A percentile compares a stretch with the other conserved stretches of the same genome.
Conservation (phyloP, 106 monocot species). For the Amphibolis antarctica region DNA sequence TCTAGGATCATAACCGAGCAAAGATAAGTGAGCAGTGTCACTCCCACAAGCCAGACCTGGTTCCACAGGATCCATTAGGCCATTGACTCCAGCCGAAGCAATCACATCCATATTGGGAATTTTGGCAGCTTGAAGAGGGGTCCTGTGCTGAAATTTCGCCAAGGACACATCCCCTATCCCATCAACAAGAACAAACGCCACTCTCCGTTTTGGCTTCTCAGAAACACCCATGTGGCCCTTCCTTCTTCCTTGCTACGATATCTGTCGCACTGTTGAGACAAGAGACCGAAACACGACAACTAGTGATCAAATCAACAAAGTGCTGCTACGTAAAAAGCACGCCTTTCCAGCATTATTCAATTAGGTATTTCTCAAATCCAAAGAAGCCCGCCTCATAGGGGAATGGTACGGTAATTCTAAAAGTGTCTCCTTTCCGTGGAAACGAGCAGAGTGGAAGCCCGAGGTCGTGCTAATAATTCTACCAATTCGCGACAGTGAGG, state of each 20-base stretch:
- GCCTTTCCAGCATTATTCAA: too few species aligned
- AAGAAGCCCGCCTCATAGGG: too few species aligned
- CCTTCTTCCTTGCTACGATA: neutral
- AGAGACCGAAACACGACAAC: neutral
- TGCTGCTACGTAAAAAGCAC: too few species aligned
- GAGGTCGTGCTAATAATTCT: too few species aligned
- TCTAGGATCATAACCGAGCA: conserved; percentile 86
- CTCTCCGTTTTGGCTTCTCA: conserved; percentile 39
- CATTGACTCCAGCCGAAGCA: conserved; percentile 78
- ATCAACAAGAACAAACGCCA: conserved; percentile 79
- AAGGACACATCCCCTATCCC: conserved; percentile 84
- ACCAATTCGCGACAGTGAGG: too few species aligned
- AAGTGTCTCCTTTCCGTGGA: too few species aligned
- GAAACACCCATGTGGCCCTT: conserved; percentile 15
- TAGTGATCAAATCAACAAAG: too few species aligned
- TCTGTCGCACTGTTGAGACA: neutral
- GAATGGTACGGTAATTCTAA: too few species aligned
- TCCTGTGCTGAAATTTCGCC: conserved; percentile 40
- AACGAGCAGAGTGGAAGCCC: too few species aligned
- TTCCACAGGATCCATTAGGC: conserved; percentile 96
- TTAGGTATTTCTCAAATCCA: too few species aligned
- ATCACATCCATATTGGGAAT: conserved; percentile 70
- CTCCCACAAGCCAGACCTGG: conserved; percentile 89
- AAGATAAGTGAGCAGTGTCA: conserved; percentile 89
- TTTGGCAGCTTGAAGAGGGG: conserved; percentile 60